Percentiles rank a stretch among this genome's conserved stretches.
These are phyloP conservation scores for Xylariaceae sp. DNA, from an alignment of 2,329 filamentous ascomycete genomes.

Conservation along the genomic window DNA sequence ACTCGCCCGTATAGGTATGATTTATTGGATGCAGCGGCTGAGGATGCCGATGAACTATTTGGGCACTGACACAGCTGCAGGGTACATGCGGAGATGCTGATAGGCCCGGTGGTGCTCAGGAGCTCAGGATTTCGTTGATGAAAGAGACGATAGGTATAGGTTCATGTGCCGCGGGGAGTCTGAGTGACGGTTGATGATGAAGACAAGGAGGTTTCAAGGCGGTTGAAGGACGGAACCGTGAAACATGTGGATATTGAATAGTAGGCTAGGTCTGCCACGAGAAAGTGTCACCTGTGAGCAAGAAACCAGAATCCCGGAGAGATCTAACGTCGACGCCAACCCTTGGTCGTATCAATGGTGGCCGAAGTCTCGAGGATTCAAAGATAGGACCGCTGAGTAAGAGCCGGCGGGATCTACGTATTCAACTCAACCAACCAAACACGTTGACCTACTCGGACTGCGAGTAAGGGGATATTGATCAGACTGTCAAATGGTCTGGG, in stretches of 20 bases:
- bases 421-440: too few relatives aligned
- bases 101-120: conserved; percentile 1
- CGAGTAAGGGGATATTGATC: background rate
- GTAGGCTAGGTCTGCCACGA: too few relatives aligned
- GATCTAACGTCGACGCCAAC: too few relatives aligned
- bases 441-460: background rate
- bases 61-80: conserved; percentile 13
- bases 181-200: conserved; percentile 1
- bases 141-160: conserved; percentile 1
- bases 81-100: conserved; percentile 1
- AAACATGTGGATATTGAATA: too few relatives aligned
- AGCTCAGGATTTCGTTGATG: conserved; percentile 11
- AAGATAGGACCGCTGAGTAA: too few relatives aligned
- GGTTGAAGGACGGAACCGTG: too few relatives aligned
- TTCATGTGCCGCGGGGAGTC: conserved; percentile 4
- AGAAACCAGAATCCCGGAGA: too few relatives aligned
- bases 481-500: background rate
- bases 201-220: background rate
- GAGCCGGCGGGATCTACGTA: too few relatives aligned
- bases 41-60: conserved; percentile 23
- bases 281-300: too few relatives aligned
- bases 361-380: too few relatives aligned
- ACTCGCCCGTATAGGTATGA: conserved; percentile 10
- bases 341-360: too few relatives aligned
- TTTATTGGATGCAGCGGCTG: conserved; percentile 29